Evolutionary conservation across 805 yeast genomes (phyloP).

Genomic region (Starmerella roubikii): DNA sequence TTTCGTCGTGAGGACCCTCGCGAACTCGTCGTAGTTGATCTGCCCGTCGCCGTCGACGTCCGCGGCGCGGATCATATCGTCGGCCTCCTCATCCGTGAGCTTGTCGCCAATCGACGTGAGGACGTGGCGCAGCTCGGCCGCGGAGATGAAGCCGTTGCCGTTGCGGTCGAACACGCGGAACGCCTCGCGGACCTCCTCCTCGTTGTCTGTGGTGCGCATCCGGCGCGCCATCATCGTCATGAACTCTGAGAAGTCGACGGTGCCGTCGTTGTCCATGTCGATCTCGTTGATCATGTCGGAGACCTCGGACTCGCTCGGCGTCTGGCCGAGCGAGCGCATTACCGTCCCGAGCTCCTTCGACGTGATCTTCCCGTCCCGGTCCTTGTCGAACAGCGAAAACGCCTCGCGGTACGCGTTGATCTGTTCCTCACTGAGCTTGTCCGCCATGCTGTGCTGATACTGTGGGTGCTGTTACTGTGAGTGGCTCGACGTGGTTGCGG

Average conservation of each 20-base stretch:
- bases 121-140: conserved; percentile 92
- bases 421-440: conserved; percentile 85
- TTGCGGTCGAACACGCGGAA: conserved; percentile 89
- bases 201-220: conserved; percentile 91
- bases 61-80: conserved; percentile 93
- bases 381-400: conserved; percentile 90
- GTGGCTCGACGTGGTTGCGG: too few species aligned
- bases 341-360: conserved; percentile 94
- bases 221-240: conserved; percentile 82
- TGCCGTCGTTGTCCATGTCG: conserved; percentile 88
- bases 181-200: conserved; percentile 94
- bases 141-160: conserved; percentile 93
- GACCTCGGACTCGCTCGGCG: conserved; percentile 90
- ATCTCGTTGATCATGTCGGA: conserved; percentile 96
- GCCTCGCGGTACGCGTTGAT: conserved; percentile 97
- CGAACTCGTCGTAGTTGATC: conserved; percentile 92
- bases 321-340: conserved; percentile 97
- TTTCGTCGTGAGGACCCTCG: conserved; percentile 48
- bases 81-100: conserved; percentile 91
- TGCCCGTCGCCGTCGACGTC: conserved; percentile 87
- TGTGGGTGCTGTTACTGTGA: neutral
- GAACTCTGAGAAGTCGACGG: conserved; percentile 70
- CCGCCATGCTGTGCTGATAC: conserved; percentile 36
- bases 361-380: conserved; percentile 89
- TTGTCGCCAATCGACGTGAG: conserved; percentile 96